These are phyloP conservation scores for Cladosporium cucumerinum DNA, from an alignment of 2,329 filamentous ascomycete genomes.

Conservation along the genomic window DNA sequence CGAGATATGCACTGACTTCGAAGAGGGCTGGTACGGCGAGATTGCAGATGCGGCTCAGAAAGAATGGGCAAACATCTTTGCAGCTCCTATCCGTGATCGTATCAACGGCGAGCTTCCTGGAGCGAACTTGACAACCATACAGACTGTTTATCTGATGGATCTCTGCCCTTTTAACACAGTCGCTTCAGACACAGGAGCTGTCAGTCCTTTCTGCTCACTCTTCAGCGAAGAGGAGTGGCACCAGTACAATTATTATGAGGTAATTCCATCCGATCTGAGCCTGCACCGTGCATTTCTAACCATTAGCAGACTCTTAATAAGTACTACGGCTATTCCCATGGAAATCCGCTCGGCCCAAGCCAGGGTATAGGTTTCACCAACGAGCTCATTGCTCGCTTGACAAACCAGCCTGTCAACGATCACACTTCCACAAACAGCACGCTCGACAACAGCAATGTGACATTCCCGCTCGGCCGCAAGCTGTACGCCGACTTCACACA, in stretches of 20 bases:
- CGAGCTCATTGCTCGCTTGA: constrained; percentile 80
- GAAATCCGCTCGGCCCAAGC: constrained; percentile 74
- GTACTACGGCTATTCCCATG: constrained; percentile 76
- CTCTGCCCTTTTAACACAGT: constrained; percentile 83
- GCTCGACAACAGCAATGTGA: constrained; percentile 62
- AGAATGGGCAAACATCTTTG: constrained; percentile 62
- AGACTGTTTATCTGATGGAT: constrained; percentile 77
- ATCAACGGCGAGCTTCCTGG: constrained; percentile 68
- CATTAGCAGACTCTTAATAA: constrained; percentile 65
- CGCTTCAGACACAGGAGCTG: constrained; percentile 52
- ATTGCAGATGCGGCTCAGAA: constrained; percentile 52
- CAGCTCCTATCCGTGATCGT: constrained; percentile 63
- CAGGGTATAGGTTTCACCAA: constrained; percentile 87
- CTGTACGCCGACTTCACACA: constrained; percentile 91
- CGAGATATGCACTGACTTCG: constrained; percentile 67
- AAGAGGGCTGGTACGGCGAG: constrained; percentile 52
- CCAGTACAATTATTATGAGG: constrained; percentile 71
- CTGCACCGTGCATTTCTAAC: not conserved
- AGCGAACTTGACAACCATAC: constrained; percentile 59
- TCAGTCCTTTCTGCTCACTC: constrained; percentile 71
- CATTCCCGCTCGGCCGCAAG: constrained; percentile 66
- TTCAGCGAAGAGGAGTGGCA: constrained; percentile 78
- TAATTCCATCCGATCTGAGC: not conserved
- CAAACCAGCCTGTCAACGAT: constrained; percentile 64
- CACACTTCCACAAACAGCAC: constrained; percentile 74